Evolutionary conservation across 306 rosid genomes (phyloP), one percentile per base, ranked within the genome.

Genomic region (Prinsepia uniflora): DNA sequence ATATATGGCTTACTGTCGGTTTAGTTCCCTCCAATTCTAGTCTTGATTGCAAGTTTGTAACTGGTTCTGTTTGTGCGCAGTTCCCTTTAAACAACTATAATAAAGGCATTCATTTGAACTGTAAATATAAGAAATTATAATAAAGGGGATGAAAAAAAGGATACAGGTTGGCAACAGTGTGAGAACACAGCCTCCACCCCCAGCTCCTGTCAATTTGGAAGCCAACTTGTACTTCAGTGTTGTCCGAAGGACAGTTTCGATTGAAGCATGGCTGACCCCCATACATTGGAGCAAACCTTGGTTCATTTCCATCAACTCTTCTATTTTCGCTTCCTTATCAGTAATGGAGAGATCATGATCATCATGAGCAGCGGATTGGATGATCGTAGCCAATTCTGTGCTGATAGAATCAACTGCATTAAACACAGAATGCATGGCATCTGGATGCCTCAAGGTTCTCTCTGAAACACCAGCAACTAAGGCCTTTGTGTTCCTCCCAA

Each of bases 161-260:
- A 91, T 91, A 94, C 99, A 77, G 75, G 80, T 89, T 17, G 97
- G 99, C 87, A 94, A 80, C 45, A 90, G 83, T 6, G 99, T 94
- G 58, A 94, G 88, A 86, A 94, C 99, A 83, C 99, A 94, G 70
- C 99, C 99, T 41, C 99, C 97, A 50, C 97, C 99, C 41, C 99
- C 99, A 54, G 96, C 99, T 82, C 99, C 99, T 10, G 99, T 94
- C 79, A 94, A 84, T 63, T 94, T 94, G 55, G 99, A 94, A 75
- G 88, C 84, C 60, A 94, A 75, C 84, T 83, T 84, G 86, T 91
- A 94, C 73, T 90, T 94, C 76, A 85, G 74, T 2, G 97, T 94
- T 14, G 98, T 94, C 50, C 85, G 85, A 42, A 90, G 92, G 84
- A 90, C 88, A 47, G 92, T 90, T 84, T 94, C 98, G 44, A 94